phyloP scores from a whole-genome alignment of 805 yeast species.

The Ascoidea asiatica region DNA sequence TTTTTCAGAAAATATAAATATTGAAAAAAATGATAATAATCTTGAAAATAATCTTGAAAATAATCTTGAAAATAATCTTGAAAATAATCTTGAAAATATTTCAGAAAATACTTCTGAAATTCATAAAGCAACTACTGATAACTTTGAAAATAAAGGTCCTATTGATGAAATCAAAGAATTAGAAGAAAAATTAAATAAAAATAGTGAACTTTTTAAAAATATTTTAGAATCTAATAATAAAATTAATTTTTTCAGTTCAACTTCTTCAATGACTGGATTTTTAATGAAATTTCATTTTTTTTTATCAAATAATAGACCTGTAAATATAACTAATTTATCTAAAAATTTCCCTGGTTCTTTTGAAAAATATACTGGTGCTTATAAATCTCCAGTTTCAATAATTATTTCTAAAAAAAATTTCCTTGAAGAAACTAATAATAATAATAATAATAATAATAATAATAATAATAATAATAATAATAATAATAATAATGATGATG shows the following conservation, averaged over 20 bases:
- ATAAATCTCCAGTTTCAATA: constrained; percentile 39
- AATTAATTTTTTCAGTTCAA: constrained; percentile 54
- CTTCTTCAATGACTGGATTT: constrained; percentile 75
- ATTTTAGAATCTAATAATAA: neutral
- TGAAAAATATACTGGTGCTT: constrained; percentile 27
- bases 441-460: no score
- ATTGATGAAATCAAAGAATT: no score
- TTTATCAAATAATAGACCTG: constrained; percentile 46
- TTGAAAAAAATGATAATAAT: no score
- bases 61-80: neutral
- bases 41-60: neutral
- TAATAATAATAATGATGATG: no score
- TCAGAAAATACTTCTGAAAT: neutral
- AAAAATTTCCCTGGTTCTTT: constrained; percentile 25
- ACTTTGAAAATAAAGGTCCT: constrained; percentile 3
- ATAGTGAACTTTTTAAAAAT: no score
- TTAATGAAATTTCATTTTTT: constrained; percentile 64
- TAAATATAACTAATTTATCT: constrained; percentile 31
- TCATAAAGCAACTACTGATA: neutral
- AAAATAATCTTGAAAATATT: neutral
- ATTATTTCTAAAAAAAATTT: constrained; percentile 34
- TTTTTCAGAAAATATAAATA: no score
- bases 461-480: no score
- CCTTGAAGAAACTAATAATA: constrained; percentile 16
- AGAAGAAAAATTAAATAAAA: no score